Evolutionary conservation across 108 stramenopile species (phyloP).

Genomic region (Parietichytrium sp.): DNA sequence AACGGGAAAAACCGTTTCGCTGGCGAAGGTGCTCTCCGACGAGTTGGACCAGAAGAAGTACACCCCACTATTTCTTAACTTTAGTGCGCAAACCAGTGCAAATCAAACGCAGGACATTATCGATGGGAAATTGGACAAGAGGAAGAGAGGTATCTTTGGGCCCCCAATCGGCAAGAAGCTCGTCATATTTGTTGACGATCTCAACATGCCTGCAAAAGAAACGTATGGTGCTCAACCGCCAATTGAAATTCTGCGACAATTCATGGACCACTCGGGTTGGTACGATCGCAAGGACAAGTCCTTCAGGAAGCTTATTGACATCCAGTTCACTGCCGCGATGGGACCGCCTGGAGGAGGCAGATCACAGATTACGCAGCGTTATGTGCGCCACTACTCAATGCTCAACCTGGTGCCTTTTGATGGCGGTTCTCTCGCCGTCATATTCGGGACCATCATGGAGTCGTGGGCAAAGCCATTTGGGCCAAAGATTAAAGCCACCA

Average conservation of each 20-base stretch:
- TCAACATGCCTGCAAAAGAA: conserved; percentile 77
- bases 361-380: conserved; percentile 66
- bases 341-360: conserved; percentile 70
- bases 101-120: conserved; percentile 72
- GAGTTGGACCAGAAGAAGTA: conserved; percentile 50
- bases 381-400: conserved; percentile 66
- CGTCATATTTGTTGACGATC: conserved; percentile 69
- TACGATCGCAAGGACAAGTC: conserved; percentile 68
- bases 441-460: conserved; percentile 63
- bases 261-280: conserved; percentile 71
- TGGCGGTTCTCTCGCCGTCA: conserved; percentile 53
- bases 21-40: conserved; percentile 57
- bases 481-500: conserved; percentile 52
- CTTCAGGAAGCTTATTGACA: conserved; percentile 63
- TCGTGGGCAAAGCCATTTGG: conserved; percentile 57
- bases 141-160: conserved; percentile 67
- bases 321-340: conserved; percentile 67
- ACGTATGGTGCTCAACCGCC: conserved; percentile 73
- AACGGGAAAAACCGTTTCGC: conserved; percentile 62
- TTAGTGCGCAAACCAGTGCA: conserved; percentile 67
- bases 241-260: conserved; percentile 68
- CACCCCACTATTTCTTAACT: conserved; percentile 62
- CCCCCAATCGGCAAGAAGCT: conserved; percentile 61
- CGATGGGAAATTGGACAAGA: conserved; percentile 66
- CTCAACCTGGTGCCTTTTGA: conserved; percentile 63